These are phyloP conservation scores for Beta vulgaris DNA, from an alignment of 148 eudicot species.

Conservation along the genomic window DNA sequence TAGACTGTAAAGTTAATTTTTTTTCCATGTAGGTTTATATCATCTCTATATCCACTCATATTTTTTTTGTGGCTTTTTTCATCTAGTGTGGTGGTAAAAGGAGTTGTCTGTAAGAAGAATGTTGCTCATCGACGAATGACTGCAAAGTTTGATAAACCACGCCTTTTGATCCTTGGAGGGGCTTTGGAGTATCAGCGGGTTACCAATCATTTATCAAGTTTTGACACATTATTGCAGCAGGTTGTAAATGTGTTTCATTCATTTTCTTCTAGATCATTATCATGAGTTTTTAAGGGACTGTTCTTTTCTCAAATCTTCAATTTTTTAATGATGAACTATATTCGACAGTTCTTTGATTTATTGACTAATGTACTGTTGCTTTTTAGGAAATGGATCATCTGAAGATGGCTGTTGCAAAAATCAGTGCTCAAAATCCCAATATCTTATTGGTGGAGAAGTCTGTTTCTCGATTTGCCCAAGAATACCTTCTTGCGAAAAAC, in stretches of 20 bases:
- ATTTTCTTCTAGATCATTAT: constrained; percentile 9
- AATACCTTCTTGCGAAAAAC: constrained; percentile 80
- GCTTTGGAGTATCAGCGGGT: constrained; percentile 98
- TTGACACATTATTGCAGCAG: constrained; percentile 93
- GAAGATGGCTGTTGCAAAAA: constrained; percentile 97
- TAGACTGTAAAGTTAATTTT: not conserved
- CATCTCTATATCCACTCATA: constrained; percentile 11
- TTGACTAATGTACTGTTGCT: constrained; percentile 20
- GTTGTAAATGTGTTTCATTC: constrained; percentile 34
- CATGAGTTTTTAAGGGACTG: constrained; percentile 1
- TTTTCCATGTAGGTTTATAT: not conserved
- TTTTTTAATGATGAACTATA: not conserved
- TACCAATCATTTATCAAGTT: constrained; percentile 76
- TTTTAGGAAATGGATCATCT: constrained; percentile 95
- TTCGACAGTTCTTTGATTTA: not conserved
- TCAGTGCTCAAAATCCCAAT: constrained; percentile 74
- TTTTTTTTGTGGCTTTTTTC: not conserved
- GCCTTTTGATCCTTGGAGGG: constrained; percentile 88
- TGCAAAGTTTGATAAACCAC: constrained; percentile 77
- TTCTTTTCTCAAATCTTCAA: not conserved
- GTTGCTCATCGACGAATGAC: constrained; percentile 96
- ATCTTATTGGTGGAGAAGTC: constrained; percentile 93
- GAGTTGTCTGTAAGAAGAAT: constrained; percentile 98
- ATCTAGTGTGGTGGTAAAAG: constrained; percentile 74
- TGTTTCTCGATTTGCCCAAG: constrained; percentile 92